These are phyloP conservation scores for Orbilia ellipsospora DNA, from an alignment of 2,329 filamentous ascomycete genomes.

Conservation along the genomic window DNA sequence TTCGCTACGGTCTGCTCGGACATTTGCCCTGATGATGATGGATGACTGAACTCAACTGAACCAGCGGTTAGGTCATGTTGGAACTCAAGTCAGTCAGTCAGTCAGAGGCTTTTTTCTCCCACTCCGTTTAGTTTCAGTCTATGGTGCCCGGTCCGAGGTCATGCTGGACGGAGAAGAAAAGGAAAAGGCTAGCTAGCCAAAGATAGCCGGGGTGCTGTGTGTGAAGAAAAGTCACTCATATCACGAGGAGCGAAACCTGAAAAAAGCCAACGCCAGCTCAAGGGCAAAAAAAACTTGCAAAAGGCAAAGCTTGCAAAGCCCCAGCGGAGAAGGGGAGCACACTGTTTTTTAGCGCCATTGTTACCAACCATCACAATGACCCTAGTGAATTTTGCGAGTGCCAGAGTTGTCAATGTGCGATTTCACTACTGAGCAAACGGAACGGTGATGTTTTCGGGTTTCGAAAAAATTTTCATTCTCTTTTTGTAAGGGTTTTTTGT, in stretches of 20 bases:
- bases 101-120: conserved; percentile 32
- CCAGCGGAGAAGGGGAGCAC: conserved; percentile 3
- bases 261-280: conserved; percentile 33
- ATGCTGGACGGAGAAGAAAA: conserved; percentile 18
- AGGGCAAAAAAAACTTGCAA: conserved; percentile 9
- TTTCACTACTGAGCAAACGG: background rate
- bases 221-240: conserved; percentile 48
- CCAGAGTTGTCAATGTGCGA: conserved; percentile 1
- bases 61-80: conserved; percentile 25
- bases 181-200: conserved; percentile 26
- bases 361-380: conserved; percentile 35
- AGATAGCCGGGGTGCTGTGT: conserved; percentile 15
- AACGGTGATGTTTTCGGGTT: conserved; percentile 50
- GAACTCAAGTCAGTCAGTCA: too few species aligned
- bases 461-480: conserved; percentile 54
- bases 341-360: conserved; percentile 32
- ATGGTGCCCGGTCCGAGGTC: conserved; percentile 41
- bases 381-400: conserved; percentile 40
- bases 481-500: conserved; percentile 48
- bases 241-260: conserved; percentile 32
- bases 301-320: conserved; percentile 1
- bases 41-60: conserved; percentile 4
- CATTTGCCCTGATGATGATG: background rate
- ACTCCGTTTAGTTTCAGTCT: conserved; percentile 18
- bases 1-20: background rate